Base-by-base conservation (phyloP, 768 basidiomycete genomes). In the Coprinellus micaceus region DNA sequence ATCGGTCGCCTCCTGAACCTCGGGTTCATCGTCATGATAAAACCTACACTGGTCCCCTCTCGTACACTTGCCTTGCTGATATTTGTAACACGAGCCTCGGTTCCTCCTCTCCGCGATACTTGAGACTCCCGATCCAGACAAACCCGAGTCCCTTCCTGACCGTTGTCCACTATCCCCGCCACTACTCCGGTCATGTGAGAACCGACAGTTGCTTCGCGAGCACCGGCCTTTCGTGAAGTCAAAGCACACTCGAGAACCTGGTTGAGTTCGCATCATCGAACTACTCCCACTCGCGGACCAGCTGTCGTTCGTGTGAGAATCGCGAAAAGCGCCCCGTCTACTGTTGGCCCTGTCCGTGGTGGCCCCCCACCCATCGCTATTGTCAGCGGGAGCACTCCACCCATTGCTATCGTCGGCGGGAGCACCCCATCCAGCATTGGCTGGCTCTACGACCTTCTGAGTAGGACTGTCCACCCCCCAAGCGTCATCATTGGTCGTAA, bases 301-400 rank as follows among this genome's bases (percentile, higher is more conserved):
- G 33, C 13, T 6, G 33, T 33, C 33, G 33, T 33, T 33, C 33
- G 7, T 33, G 6, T 33, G 33, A 33, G 33, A 33, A 13, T 33
- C 33, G 33, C 13, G 33, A 6, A 6, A 47, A 21, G 1, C 4
- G 47, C 47, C 28, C 36, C 36, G 36, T 37, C 36, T n/a, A n/a
- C n/a, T n/a, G n/a, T n/a, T n/a, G n/a, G n/a, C 36, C 36, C 9
- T 17, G 17, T 9, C 36, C 9, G 36, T 17, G 17, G 54, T 49
- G 21, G 9, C 21, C 19, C 44, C 55, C 54, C 60, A 47, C 29
- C 44, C 45, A 47, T 48, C 37, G 47, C 43, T 30, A 33, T 57
- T 48, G n/a, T 39, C 41, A 30, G 52, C 57, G 29, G 28, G 47
- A 36, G 28, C 54, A 6, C 40, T 58, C 63, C 56, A 62, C 21